These are phyloP conservation scores for Datisca glomerata DNA, from an alignment of 306 rosid species.

Conservation along the genomic window DNA sequence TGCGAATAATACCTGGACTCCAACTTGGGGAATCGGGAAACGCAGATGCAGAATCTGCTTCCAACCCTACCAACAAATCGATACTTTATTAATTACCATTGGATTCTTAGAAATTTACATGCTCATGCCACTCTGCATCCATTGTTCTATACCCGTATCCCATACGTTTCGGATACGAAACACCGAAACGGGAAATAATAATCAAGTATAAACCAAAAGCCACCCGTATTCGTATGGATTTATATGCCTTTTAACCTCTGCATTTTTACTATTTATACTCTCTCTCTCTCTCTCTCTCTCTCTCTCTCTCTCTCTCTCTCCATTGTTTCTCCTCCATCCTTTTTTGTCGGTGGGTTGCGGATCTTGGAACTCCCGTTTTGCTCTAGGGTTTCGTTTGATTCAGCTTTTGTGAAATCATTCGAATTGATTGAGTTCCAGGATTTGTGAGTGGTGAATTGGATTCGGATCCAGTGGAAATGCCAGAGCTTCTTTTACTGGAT, in stretches of 20 bases:
- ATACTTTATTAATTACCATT: no score
- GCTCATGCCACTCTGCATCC: slow-evolving; percentile 16
- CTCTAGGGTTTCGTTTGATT: slow-evolving; percentile 6
- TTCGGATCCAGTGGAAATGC: slow-evolving; percentile 23
- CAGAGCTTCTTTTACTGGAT: slow-evolving; percentile 11
- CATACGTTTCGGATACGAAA: slow-evolving; percentile 29
- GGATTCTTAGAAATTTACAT: no score
- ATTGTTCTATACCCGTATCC: no score
- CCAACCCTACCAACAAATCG: no score
- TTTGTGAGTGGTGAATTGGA: background rate
- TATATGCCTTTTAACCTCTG: slow-evolving; percentile 23
- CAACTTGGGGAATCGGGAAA: no score
- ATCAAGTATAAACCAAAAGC: background rate
- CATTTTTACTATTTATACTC: no score
- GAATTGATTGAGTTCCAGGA: background rate
- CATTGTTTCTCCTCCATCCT: no score
- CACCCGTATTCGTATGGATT: slow-evolving; percentile 33
- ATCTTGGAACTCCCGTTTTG: slow-evolving; percentile 33
- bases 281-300: slow-evolving; percentile 12
- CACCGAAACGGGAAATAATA: background rate
- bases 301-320: slow-evolving; percentile 8
- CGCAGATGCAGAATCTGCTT: no score
- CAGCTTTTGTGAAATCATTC: slow-evolving; percentile 15
- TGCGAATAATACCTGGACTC: no score
- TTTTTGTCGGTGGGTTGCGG: slow-evolving; percentile 64